These are phyloP conservation scores for Trichocladium antarcticum DNA, from an alignment of 495 filamentous ascomycete species.

Conservation along the genomic window DNA sequence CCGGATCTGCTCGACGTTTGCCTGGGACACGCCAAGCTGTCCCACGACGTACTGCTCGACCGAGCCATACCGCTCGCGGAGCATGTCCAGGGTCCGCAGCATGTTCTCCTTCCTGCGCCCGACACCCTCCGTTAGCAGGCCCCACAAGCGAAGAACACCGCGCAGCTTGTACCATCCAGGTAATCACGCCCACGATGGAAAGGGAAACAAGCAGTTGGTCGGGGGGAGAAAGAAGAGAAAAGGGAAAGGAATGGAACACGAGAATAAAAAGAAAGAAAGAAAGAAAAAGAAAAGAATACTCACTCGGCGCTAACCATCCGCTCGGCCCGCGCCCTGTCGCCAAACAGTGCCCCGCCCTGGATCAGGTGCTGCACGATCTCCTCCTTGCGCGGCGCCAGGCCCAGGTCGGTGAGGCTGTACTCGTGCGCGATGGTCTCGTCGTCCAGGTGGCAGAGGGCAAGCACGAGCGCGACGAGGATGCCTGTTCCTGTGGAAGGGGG, in stretches of 20 bases:
- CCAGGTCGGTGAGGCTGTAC: constrained; percentile 50
- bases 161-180: too few relatives aligned
- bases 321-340: constrained; percentile 34
- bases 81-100: constrained; percentile 40
- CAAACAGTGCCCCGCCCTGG: constrained; percentile 31
- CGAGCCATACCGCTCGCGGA: constrained; percentile 44
- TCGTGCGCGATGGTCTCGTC: constrained; percentile 50
- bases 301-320: constrained; percentile 44
- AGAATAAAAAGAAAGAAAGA: background rate
- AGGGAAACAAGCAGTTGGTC: background rate
- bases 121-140: too few relatives aligned
- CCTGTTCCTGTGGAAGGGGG: constrained; percentile 40
- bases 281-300: constrained; percentile 11
- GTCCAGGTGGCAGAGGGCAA: constrained; percentile 45
- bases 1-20: constrained; percentile 39
- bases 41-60: constrained; percentile 44
- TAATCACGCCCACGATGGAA: too few relatives aligned
- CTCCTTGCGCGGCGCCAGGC: constrained; percentile 34
- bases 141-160: too few relatives aligned
- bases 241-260: background rate
- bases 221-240: background rate
- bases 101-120: constrained; percentile 48
- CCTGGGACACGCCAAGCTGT: constrained; percentile 41
- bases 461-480: constrained; percentile 47
- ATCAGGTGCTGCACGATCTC: constrained; percentile 37